Base-by-base conservation (phyloP, 1,284 basidiomycete species). In the Cerrena zonata region DNA sequence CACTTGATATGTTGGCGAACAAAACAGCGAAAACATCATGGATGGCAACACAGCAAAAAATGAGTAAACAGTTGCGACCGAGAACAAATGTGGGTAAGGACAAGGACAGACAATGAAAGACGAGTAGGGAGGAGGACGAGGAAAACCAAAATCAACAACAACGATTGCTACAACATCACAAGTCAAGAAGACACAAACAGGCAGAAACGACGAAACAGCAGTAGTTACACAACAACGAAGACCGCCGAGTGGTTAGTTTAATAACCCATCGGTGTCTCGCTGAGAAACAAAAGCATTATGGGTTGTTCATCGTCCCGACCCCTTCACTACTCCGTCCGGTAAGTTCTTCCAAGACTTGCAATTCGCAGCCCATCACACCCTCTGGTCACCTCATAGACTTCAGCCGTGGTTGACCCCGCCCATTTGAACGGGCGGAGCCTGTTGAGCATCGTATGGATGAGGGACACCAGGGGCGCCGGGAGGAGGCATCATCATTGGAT, bases 401-500 rank as follows among this genome's bases (percentile, higher is more conserved):
- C 69, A 81, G 52, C 78, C 78, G 61, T 85, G 83, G 49, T 83
- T 82, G 48, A 65, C 64, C 46, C 68, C 68, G 46, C 84, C 84
- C 87, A 90, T 88, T 45, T 74, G 82, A 44, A 82, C 80, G 27
- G 80, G 85, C 43, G 82, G 84, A 37, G 82, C 78, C 51, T 79
- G 82, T 23, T 77, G 79, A 54, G 76, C 78, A 45, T 89, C 86
- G 66, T 89, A 89, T 36, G 76, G 78, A 63, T 87, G 86, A 43
- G 81, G 84, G 13, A 37, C 30, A 44, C 66, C 68, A 30, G 82
- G 81, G 42, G 69, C 74, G 45, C 66, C 68, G 39, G 74, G 58
- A 51, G 86, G 85, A 43, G 82, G 84, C 84, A 90, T 89, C 86
- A 91, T 90, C 84, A 88, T 87, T 15, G 78, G 84, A 65, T 90